These are phyloP conservation scores for Cryphonectria japonica DNA, from an alignment of 2,329 filamentous ascomycete species.

Conservation along the genomic window DNA sequence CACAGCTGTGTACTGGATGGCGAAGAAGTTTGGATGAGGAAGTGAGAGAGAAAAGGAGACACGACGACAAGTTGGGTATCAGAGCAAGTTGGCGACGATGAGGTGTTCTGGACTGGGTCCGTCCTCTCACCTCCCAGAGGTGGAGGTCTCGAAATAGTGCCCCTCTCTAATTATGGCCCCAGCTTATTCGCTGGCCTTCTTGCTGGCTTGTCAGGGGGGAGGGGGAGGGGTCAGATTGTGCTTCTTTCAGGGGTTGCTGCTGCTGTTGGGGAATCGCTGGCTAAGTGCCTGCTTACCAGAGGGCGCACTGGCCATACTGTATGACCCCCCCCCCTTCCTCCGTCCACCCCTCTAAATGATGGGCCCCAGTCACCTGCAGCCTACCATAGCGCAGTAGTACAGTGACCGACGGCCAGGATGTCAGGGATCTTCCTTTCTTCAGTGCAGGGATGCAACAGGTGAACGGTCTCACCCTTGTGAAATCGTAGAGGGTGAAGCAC, in stretches of 20 bases:
- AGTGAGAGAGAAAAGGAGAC: constrained; percentile 23
- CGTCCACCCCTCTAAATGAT: constrained; percentile 4
- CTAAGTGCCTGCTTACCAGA: too few relatives aligned
- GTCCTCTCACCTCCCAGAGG: constrained; percentile 16
- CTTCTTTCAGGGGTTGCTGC: constrained; percentile 19
- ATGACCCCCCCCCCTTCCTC: not conserved
- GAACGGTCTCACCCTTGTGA: constrained; percentile 8
- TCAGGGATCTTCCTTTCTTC: not conserved
- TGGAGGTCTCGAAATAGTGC: constrained; percentile 30
- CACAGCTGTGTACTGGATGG: constrained; percentile 26
- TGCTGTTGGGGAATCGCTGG: not conserved
- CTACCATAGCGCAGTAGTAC: not conserved
- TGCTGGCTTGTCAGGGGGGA: constrained; percentile 8
- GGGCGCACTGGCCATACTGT: not conserved
- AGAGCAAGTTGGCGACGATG: constrained; percentile 24
- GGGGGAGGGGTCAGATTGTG: not conserved
- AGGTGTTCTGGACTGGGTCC: constrained; percentile 26
- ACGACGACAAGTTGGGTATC: constrained; percentile 23
- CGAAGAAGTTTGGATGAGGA: constrained; percentile 33
- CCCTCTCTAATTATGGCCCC: constrained; percentile 28
- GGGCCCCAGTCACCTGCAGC: not conserved
- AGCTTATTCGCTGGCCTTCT: constrained; percentile 29
- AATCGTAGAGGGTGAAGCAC: not conserved
- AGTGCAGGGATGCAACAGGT: constrained; percentile 10
- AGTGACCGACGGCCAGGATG: not conserved